These are phyloP conservation scores for Cordyceps farinosa DNA, from an alignment of 2,329 filamentous ascomycete species.

Conservation along the genomic window DNA sequence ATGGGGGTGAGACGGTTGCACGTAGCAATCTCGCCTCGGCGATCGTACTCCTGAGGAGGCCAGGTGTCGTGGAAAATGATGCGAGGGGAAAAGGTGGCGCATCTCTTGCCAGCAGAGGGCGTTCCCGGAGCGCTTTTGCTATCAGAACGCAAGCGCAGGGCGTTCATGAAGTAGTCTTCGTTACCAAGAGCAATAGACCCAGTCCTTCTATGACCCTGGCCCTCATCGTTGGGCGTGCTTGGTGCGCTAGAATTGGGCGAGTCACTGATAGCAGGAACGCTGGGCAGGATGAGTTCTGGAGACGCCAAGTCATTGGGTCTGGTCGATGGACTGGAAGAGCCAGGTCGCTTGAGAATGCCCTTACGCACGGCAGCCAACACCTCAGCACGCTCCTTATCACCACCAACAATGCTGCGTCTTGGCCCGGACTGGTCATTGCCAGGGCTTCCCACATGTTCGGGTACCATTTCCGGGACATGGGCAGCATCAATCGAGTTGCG, in stretches of 20 bases:
- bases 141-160: constrained; percentile 68
- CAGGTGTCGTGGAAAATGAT: constrained; percentile 96
- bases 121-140: constrained; percentile 78
- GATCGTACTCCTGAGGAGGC: constrained; percentile 93
- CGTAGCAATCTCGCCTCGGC: constrained; percentile 91
- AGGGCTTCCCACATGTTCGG: constrained; percentile 54
- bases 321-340: constrained; percentile 64
- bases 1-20: constrained; percentile 97
- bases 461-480: constrained; percentile 40
- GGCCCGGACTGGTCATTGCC: constrained; percentile 59
- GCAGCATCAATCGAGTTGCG: constrained; percentile 72
- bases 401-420: constrained; percentile 86
- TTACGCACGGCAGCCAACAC: constrained; percentile 90
- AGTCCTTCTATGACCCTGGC: constrained; percentile 60
- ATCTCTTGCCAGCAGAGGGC: constrained; percentile 65
- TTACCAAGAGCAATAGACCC: constrained; percentile 71
- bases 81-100: constrained; percentile 79
- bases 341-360: constrained; percentile 82
- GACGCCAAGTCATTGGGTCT: constrained; percentile 54
- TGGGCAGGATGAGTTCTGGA: constrained; percentile 54
- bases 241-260: constrained; percentile 83
- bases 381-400: constrained; percentile 85
- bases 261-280: constrained; percentile 63
- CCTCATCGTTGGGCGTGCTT: constrained; percentile 80
- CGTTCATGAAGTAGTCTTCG: constrained; percentile 87